Percentiles rank a stretch among this genome's conserved stretches.
These are phyloP conservation scores for Batkoa obscura DNA, from an alignment of 371 early-diverging fungal species.

Conservation along the genomic window DNA sequence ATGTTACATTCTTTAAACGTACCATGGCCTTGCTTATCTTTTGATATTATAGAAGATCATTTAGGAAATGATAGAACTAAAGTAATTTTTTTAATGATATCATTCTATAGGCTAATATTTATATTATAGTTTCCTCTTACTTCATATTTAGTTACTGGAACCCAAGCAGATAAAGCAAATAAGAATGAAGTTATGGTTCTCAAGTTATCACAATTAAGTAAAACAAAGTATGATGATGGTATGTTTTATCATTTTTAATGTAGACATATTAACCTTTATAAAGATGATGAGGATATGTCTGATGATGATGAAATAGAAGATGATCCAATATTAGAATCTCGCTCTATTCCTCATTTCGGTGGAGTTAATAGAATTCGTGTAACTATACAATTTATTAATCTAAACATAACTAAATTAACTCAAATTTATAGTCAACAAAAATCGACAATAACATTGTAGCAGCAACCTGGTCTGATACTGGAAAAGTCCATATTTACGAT, in stretches of 20 bases:
- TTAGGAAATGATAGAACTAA: conserved; percentile 61
- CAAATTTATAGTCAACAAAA: too few relatives aligned
- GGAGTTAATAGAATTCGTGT: conserved; percentile 83
- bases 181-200: conserved; percentile 81
- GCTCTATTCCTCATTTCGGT: conserved; percentile 63
- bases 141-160: conserved; percentile 82
- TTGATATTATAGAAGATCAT: conserved; percentile 74
- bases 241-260: neutral
- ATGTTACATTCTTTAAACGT: conserved; percentile 86
- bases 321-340: conserved; percentile 76
- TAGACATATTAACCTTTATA: neutral
- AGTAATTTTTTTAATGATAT: conserved; percentile 15
- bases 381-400: conserved; percentile 2
- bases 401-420: too few relatives aligned
- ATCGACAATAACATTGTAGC: conserved; percentile 31
- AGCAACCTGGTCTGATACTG: conserved; percentile 87
- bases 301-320: conserved; percentile 55
- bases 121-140: conserved; percentile 62
- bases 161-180: conserved; percentile 63
- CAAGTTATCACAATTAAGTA: conserved; percentile 81
- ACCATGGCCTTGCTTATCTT: conserved; percentile 92
- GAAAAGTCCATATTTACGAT: conserved; percentile 84
- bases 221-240: conserved; percentile 72
- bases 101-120: neutral
- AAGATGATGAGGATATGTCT: conserved; percentile 27